Evolutionary conservation across 768 basidiomycete genomes (phyloP).

Genomic region (Xanthoconium purpureum): DNA sequence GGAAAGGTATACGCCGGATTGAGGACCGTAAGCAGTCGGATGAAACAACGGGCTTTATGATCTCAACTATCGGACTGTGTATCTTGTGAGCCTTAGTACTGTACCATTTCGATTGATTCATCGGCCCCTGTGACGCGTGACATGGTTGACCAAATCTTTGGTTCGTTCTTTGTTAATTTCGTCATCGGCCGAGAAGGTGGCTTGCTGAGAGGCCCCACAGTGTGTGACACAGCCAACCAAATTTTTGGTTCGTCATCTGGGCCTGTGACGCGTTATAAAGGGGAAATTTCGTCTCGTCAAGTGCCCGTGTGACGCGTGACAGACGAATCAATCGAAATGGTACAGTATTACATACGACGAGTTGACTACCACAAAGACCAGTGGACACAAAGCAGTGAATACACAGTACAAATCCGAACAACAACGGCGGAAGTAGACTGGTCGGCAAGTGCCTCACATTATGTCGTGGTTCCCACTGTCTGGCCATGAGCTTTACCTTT

Average conservation of each 20-base stretch:
- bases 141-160: too few relatives aligned
- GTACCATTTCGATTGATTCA: too few relatives aligned
- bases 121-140: too few relatives aligned
- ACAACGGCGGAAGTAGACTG: neutral
- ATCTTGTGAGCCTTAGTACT: conserved; percentile 1
- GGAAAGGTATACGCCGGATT: conserved; percentile 91
- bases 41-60: conserved; percentile 89
- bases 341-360: conserved; percentile 11
- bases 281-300: too few relatives aligned
- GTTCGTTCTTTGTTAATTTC: too few relatives aligned
- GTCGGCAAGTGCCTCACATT: neutral
- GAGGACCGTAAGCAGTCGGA: conserved; percentile 85
- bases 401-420: neutral
- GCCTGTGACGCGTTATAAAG: too few relatives aligned
- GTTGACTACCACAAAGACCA: conserved; percentile 2
- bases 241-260: too few relatives aligned
- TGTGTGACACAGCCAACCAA: too few relatives aligned
- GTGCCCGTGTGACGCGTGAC: too few relatives aligned
- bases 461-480: conserved; percentile 4
- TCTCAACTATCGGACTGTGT: conserved; percentile 7
- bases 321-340: too few relatives aligned
- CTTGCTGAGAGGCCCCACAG: too few relatives aligned
- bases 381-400: neutral
- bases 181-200: too few relatives aligned
- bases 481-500: conserved; percentile 18